Percentiles rank a stretch among this genome's conserved stretches.
These are phyloP conservation scores for Hyaloperonospora arabidopsidis DNA, from an alignment of 352 stramenopile genomes.

Conservation along the genomic window DNA sequence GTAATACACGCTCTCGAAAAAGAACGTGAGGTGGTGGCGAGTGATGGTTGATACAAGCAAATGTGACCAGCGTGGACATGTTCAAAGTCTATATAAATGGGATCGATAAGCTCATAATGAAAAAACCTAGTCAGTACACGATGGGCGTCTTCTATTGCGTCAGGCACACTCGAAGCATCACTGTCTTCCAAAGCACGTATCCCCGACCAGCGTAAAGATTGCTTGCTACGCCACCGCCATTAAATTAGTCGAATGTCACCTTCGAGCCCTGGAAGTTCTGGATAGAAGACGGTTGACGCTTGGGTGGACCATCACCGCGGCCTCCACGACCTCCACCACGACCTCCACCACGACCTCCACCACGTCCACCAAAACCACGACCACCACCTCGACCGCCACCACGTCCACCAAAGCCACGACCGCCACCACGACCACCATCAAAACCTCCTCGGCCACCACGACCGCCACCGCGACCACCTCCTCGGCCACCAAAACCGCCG, in stretches of 20 bases:
- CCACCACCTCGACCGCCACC: constrained; percentile 54
- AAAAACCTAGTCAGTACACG: constrained; percentile 33
- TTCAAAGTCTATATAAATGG: constrained; percentile 31
- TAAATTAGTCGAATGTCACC: constrained; percentile 94
- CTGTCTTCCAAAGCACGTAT: constrained; percentile 19
- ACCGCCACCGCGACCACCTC: constrained; percentile 65
- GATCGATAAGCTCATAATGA: constrained; percentile 29
- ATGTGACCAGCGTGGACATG: background rate
- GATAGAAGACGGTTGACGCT: constrained; percentile 87
- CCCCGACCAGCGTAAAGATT: constrained; percentile 18
- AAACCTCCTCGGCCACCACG: constrained; percentile 36
- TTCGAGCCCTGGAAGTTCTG: constrained; percentile 93
- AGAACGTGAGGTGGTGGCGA: too few relatives aligned
- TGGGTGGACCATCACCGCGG: constrained; percentile 59
- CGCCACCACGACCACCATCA: constrained; percentile 43
- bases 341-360: constrained; percentile 41
- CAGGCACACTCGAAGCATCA: constrained; percentile 18
- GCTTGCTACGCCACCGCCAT: constrained; percentile 10
- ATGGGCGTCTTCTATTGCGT: constrained; percentile 22
- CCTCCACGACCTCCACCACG: constrained; percentile 59
- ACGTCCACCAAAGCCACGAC: constrained; percentile 37
- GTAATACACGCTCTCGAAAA: too few relatives aligned
- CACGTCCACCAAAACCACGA: constrained; percentile 46
- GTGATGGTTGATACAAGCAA: constrained; percentile 1
- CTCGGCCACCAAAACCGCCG: constrained; percentile 43